Evolutionary conservation across 306 rosid genomes (phyloP).

Genomic region (Vigna trinervia): DNA sequence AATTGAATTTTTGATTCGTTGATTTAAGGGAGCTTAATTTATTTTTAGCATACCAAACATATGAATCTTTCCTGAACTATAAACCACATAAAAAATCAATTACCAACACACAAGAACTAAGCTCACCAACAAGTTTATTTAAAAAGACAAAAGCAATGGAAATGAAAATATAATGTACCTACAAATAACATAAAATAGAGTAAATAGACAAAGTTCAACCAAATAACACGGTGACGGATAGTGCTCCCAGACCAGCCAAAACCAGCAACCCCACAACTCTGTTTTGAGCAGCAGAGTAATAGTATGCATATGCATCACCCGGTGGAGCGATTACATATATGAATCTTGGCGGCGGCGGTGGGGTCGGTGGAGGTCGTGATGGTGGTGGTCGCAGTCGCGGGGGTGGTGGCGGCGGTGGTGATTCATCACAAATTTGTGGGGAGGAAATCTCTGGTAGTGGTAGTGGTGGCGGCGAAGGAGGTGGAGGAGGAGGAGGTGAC

Average conservation of each 20-base stretch:
- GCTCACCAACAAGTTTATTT: constrained; percentile 13
- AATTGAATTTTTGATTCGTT: not conserved
- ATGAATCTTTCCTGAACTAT: not conserved
- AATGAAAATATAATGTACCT: constrained; percentile 13
- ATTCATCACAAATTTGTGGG: constrained; percentile 7
- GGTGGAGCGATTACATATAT: constrained; percentile 67
- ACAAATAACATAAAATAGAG: constrained; percentile 13
- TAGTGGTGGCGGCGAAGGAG: constrained; percentile 39
- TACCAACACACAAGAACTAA: not conserved
- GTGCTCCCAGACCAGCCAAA: constrained; percentile 49
- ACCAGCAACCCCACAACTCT: constrained; percentile 40
- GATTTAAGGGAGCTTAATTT: not conserved
- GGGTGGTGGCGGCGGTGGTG: constrained; percentile 40
- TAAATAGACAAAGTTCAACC: constrained; percentile 21
- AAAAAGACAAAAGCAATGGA: not conserved
- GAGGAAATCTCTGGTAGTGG: constrained; percentile 40
- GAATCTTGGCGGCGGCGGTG: constrained; percentile 79
- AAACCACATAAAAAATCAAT: not conserved
- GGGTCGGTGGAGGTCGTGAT: constrained; percentile 42
- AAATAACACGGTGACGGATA: constrained; percentile 26
- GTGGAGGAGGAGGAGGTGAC: constrained; percentile 47
- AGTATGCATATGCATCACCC: constrained; percentile 51
- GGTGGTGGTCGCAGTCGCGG: constrained; percentile 34
- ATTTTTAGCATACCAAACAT: not conserved
- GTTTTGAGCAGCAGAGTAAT: constrained; percentile 46